Evolutionary conservation across 2,329 filamentous ascomycete species (phyloP).

Genomic region (Colletotrichum tropicale): DNA sequence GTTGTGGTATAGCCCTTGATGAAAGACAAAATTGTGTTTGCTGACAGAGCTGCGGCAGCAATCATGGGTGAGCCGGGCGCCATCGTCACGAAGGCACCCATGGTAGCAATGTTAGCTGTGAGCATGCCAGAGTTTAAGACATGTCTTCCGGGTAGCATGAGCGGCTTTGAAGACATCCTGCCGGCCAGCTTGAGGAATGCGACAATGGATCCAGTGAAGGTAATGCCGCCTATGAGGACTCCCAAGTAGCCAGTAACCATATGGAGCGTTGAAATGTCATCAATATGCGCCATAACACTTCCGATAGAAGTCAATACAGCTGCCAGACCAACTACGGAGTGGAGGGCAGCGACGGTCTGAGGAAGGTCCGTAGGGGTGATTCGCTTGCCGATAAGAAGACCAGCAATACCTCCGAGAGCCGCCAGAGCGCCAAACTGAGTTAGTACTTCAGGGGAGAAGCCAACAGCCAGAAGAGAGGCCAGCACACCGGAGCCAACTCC

Average conservation of each 20-base stretch:
- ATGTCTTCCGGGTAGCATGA: conserved; percentile 75
- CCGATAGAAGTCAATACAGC: conserved; percentile 89
- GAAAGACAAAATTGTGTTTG: conserved; percentile 80
- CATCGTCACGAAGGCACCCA: conserved; percentile 83
- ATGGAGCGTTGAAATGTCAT: conserved; percentile 75
- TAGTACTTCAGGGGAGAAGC: conserved; percentile 79
- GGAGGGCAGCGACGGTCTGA: conserved; percentile 86
- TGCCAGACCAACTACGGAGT: conserved; percentile 88
- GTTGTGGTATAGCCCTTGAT: conserved; percentile 88
- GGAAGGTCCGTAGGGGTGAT: conserved; percentile 89
- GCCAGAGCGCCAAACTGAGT: conserved; percentile 82
- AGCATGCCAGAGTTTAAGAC: conserved; percentile 76
- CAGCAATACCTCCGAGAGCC: conserved; percentile 70
- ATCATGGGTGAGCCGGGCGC: conserved; percentile 80
- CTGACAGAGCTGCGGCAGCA: conserved; percentile 77
- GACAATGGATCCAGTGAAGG: conserved; percentile 89
- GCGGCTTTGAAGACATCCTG: conserved; percentile 79
- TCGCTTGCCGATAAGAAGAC: conserved; percentile 79
- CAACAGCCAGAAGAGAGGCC: conserved; percentile 80
- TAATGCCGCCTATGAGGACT: conserved; percentile 85
- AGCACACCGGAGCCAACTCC: conserved; percentile 84
- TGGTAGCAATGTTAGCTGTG: conserved; percentile 78
- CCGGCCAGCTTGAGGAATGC: conserved; percentile 88
- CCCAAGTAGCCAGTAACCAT: conserved; percentile 87
- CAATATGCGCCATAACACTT: conserved; percentile 66